Evolutionary conservation across 441 rosid genomes (phyloP), one percentile per base, ranked within the genome.

Genomic region (Raphanus hybrid): DNA sequence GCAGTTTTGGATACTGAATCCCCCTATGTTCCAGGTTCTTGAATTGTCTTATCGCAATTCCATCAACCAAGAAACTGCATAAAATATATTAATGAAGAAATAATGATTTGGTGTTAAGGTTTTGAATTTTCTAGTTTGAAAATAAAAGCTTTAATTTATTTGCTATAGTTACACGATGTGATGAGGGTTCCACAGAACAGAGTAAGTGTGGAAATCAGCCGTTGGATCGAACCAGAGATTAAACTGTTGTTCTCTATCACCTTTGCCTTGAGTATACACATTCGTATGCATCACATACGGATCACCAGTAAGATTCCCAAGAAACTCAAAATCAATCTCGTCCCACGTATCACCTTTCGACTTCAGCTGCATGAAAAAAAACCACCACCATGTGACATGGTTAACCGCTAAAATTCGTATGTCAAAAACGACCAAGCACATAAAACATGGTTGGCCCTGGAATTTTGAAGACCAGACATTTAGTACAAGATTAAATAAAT

Each of bases 191-290:
- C 88, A 85, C 23, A 85, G 75, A 58, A 85, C 70, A 18, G 85
- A 80, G 71, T 86, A 86, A 57, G 86, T 86, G 75, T 84, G 89
- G 35, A 83, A 86, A 71, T 83, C 83, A 32, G 80, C 74, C 5
- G 85, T 85, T 5, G 88, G 90, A 14, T 86, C 85, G 62, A 86
- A 86, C 88, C 88, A 86, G 63, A 86, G 88, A 62, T 86, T 63
- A 45, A 86, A 86, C 15, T 86, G 90, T 64, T 85, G 87, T 80
- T 86, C 86, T 66, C 85, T 81, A 69, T 76, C 81, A 52, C 88
- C 90, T 66, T 82, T 83, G 0, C 88, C 86, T 68, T 85, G 82
- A 6, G 78, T 74, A 34, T 78, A 83, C 9, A 86, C 83, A 72
- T 86, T 86, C 0, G 88, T 86, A 65, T 86, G 90, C 67, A 85